Evolutionary conservation across 176 grass and related monocot genomes (phyloP), one percentile per base, ranked within the genome.

Genomic region (Oryza coarctata): DNA sequence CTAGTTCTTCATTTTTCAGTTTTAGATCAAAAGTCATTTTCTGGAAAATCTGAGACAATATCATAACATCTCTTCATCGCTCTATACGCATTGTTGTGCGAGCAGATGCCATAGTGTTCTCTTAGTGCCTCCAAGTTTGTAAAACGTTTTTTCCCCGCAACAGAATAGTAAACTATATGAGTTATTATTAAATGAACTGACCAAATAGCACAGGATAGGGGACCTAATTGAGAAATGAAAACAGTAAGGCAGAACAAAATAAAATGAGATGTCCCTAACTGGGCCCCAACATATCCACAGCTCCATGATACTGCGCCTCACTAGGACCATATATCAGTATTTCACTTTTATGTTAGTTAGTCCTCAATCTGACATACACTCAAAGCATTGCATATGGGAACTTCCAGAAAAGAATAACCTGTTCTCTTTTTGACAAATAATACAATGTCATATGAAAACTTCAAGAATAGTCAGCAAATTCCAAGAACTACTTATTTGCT

Each of bases 1-100:
- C 38, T 18, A 98, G 30, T 17, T 33, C 75, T 25, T 82, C 75
- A 47, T 75, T 38, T 60, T 92, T 82, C 36, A 93, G 67, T 77
- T 98, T 85, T 61, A 98, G 75, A 44, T 89, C 78, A 84, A 64
- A 82, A 71, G 79, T 87, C 31, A 87, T 82, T 68, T 84, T 90
- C 80, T 86, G 88, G 44, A 89, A 70, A 57, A 98, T 83, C 9
- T 86, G 67, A 69, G 84, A 86, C 67, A 93, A 66, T 36, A 61
- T 41, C 30, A 31, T 84, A 75, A 95, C 92, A 77, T 98, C 92
- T 63, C 30, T 45, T 45, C 95, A 98, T 93, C 44, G 92, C 95
- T 93, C 92, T 88, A 72, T 98, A 92, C 8, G 87, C 25, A 64
- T 50, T 26, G 23, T 55, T 87, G 9, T 73, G 6, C 23, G 73